Conservation (phyloP, 225 moss, liverwort and hornwort genomes). For the Physcomitrellopsis africana region DNA sequence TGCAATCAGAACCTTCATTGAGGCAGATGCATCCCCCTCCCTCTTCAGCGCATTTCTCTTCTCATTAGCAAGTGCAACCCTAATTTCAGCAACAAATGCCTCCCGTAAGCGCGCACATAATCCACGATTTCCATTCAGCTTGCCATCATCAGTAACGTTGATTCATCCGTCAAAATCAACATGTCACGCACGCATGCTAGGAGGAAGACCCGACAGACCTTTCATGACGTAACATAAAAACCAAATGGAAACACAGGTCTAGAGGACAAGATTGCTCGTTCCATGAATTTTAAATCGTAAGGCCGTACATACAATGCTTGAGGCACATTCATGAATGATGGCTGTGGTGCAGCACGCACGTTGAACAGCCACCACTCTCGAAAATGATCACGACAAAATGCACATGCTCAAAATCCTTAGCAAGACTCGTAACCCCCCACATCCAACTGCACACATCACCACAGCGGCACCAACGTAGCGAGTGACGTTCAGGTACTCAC, state of each 20-base stretch:
- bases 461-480: not conserved
- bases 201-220: not conserved
- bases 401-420: not conserved
- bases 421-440: too few species aligned
- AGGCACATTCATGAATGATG: too few species aligned
- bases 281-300: not conserved
- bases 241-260: not conserved
- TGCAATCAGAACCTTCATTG: slow-evolving; percentile 98
- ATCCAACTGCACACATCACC: not conserved
- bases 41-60: slow-evolving; percentile 84
- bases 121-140: not conserved
- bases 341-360: not conserved
- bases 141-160: not conserved
- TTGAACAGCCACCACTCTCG: not conserved
- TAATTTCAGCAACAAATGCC: slow-evolving; percentile 33
- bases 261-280: not conserved
- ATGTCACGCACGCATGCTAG: not conserved
- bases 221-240: not conserved
- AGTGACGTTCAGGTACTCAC: slow-evolving; percentile 35
- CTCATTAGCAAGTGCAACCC: slow-evolving; percentile 95
- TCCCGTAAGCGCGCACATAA: not conserved
- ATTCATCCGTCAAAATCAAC: not conserved
- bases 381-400: not conserved
- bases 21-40: slow-evolving; percentile 80
- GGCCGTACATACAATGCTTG: not conserved